Percentiles rank a stretch among this genome's conserved stretches.
phyloP scores from a whole-genome alignment of 176 grass and related monocot species.

The Saccharum officinarum region DNA sequence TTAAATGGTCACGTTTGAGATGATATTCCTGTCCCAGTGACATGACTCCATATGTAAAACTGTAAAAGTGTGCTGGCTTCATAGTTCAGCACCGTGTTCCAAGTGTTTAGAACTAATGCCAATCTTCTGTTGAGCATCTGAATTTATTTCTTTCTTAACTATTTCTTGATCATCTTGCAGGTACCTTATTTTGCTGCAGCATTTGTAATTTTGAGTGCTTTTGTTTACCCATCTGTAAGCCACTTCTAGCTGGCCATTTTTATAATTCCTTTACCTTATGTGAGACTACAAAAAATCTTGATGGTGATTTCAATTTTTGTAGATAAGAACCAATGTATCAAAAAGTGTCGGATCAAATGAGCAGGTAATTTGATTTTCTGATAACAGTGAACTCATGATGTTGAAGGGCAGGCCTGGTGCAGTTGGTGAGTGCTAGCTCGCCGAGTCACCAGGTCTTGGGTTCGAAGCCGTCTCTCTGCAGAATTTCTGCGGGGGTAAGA shows the following conservation, averaged over 20 bases:
- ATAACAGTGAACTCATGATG: neutral
- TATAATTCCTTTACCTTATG: neutral
- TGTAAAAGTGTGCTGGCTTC: neutral
- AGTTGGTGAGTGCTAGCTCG: too few relatives aligned
- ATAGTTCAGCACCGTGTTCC: neutral
- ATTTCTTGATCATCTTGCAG: slow-evolving; percentile 39
- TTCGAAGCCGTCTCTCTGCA: too few relatives aligned
- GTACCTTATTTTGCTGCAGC: slow-evolving; percentile 77
- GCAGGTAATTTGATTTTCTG: slow-evolving; percentile 56
- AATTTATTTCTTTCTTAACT: neutral
- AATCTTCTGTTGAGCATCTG: neutral
- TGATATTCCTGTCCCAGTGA: neutral
- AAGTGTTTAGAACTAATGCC: neutral
- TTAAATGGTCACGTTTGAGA: neutral
- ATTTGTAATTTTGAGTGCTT: slow-evolving; percentile 72
- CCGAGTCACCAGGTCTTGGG: too few relatives aligned
- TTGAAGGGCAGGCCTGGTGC: too few relatives aligned
- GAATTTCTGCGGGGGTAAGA: too few relatives aligned
- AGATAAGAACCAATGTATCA: slow-evolving; percentile 88
- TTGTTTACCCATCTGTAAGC: slow-evolving; percentile 83
- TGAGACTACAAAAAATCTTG: neutral
- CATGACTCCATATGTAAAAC: neutral
- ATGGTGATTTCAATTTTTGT: slow-evolving; percentile 16
- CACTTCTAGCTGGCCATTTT: neutral
- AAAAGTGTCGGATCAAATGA: slow-evolving; percentile 71